Conservation (phyloP, 2,329 filamentous ascomycete species). For the Calonectria honghensis region DNA sequence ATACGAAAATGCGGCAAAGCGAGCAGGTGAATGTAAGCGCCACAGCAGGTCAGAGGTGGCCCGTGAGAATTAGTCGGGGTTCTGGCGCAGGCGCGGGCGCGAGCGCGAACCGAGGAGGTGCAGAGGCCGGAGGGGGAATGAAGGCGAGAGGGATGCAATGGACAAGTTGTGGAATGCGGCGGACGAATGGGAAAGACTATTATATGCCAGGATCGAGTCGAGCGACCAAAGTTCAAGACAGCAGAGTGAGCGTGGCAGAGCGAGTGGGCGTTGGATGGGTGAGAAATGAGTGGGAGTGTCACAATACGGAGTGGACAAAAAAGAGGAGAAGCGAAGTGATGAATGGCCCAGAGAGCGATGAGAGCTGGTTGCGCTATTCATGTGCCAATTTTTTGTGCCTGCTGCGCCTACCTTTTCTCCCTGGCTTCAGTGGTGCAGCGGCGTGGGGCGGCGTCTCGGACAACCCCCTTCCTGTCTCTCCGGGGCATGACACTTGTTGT, state of each 20-base stretch:
- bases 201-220: slow-evolving; percentile 30
- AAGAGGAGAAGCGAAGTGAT: slow-evolving; percentile 36
- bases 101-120: slow-evolving; percentile 1
- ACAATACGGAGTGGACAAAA: slow-evolving; percentile 33
- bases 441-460: slow-evolving; percentile 32
- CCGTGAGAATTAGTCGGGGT: slow-evolving; percentile 29
- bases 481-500: slow-evolving; percentile 1
- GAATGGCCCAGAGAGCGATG: slow-evolving; percentile 14
- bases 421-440: slow-evolving; percentile 34
- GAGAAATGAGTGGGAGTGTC: slow-evolving; percentile 27
- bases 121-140: slow-evolving; percentile 18
- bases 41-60: slow-evolving; percentile 31
- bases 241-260: slow-evolving; percentile 1
- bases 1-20: slow-evolving; percentile 31
- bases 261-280: slow-evolving; percentile 8
- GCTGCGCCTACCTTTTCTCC: slow-evolving; percentile 32
- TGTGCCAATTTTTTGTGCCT: slow-evolving; percentile 49
- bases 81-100: slow-evolving; percentile 14
- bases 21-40: slow-evolving; percentile 27
- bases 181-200: slow-evolving; percentile 30
- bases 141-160: slow-evolving; percentile 22
- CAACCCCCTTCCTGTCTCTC: slow-evolving; percentile 28
- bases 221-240: slow-evolving; percentile 16
- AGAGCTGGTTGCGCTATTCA: slow-evolving; percentile 45
- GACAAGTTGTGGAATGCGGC: slow-evolving; percentile 11